A percentile compares a stretch with the other conserved stretches of the same genome.
These are phyloP conservation scores for Pseudocercospora eumusae DNA, from an alignment of 2,329 filamentous ascomycete species.

Conservation along the genomic window DNA sequence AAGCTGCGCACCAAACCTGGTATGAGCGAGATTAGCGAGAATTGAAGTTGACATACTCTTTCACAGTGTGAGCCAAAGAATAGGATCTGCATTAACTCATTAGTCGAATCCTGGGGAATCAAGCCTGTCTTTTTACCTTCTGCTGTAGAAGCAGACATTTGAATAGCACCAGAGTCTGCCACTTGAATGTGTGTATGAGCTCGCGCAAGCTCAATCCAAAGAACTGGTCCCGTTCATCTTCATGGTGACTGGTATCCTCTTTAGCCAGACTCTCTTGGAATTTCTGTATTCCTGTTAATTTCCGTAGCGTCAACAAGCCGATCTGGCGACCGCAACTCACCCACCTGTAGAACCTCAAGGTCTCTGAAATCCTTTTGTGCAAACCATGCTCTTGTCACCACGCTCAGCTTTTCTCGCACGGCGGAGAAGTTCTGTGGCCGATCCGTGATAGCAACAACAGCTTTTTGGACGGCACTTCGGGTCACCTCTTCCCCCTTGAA, in stretches of 20 bases:
- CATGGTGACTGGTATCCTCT: conserved; percentile 56
- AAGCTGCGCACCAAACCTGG: conserved; percentile 86
- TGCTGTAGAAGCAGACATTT: conserved; percentile 93
- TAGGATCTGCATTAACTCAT: conserved; percentile 70
- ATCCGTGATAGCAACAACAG: conserved; percentile 91
- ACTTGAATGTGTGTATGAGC: conserved; percentile 89
- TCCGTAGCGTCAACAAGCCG: conserved; percentile 4
- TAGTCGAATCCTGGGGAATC: conserved; percentile 6
- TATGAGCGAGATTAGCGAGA: conserved; percentile 92
- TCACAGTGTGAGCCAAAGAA: conserved; percentile 98
- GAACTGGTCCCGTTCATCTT: conserved; percentile 79
- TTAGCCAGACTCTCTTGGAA: conserved; percentile 83
- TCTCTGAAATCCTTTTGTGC: conserved; percentile 92
- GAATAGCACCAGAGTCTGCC: conserved; percentile 89
- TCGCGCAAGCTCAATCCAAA: conserved; percentile 70
- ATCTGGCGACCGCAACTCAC: conserved; percentile 25
- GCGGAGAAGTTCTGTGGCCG: conserved; percentile 87
- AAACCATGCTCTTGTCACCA: conserved; percentile 96
- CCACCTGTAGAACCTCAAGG: conserved; percentile 75
- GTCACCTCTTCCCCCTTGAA: conserved; percentile 86
- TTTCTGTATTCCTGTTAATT: conserved; percentile 52
- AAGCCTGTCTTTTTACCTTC: conserved; percentile 64
- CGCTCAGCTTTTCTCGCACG: conserved; percentile 81
- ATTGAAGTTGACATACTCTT: conserved; percentile 95
- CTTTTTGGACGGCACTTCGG: conserved; percentile 96